A percentile compares a stretch with the other conserved stretches of the same genome.
These are phyloP conservation scores for Schrenkiella parvula DNA, from an alignment of 345 rosid species.

Conservation along the genomic window DNA sequence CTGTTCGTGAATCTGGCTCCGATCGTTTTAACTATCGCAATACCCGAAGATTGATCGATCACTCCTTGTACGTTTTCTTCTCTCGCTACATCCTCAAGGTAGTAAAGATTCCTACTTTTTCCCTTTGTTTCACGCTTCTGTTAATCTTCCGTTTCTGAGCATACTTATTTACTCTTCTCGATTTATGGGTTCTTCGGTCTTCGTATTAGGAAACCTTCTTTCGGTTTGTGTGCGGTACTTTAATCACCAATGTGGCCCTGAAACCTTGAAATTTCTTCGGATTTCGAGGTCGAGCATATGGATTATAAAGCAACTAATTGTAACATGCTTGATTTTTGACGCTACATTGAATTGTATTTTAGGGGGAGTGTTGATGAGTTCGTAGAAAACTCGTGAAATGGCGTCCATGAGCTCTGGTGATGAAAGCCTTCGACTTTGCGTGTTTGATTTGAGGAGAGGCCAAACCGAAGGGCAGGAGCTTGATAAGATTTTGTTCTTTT, in stretches of 20 bases:
- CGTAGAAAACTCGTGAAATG: conserved; percentile 39
- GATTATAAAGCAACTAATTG: neutral
- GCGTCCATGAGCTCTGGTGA: conserved; percentile 46
- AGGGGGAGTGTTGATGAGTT: conserved; percentile 18
- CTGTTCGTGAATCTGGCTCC: neutral
- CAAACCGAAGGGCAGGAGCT: conserved; percentile 89
- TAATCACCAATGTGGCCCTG: conserved; percentile 9
- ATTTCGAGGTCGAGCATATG: neutral
- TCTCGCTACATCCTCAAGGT: conserved; percentile 4
- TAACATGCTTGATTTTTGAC: neutral
- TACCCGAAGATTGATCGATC: neutral
- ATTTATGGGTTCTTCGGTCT: conserved; percentile 11
- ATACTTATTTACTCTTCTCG: neutral
- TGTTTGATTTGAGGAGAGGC: conserved; percentile 93
- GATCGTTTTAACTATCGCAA: conserved; percentile 8
- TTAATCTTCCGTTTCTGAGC: neutral
- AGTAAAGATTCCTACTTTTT: neutral
- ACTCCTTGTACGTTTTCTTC: neutral
- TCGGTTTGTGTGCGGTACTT: conserved; percentile 4
- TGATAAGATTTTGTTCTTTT: conserved; percentile 81
- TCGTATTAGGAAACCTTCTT: neutral
- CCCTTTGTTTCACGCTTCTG: neutral
- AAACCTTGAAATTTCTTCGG: neutral
- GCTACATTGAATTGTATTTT: neutral
- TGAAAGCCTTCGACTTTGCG: conserved; percentile 65